Base-by-base conservation (phyloP, 805 yeast genomes). In the Schwanniomyces sp. region DNA sequence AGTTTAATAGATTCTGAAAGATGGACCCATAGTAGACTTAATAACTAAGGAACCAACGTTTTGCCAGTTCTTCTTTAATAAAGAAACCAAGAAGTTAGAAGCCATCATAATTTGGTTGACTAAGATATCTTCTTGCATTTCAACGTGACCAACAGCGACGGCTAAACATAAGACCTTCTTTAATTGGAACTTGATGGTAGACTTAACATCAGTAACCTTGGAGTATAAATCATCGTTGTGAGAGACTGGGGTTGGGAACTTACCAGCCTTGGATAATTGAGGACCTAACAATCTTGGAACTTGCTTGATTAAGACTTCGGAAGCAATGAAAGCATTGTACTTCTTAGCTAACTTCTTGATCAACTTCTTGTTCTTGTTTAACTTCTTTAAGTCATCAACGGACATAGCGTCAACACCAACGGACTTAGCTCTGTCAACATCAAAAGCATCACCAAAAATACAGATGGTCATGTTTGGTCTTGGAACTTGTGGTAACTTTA, bases 401-500 rank as follows among this genome's bases (percentile, higher is more conserved):
- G 98, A 91, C 99, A 94, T 94, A 74, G 99, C 97, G 73, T 94
- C 99, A 71, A 89, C 86, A 85, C 97, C 98, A 70, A 86, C 83
- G 63, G 97, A 91, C 88, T 94, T 94, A 72, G 99, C 98, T 86
- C 99, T 91, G 88, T 94, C 99, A 67, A 90, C 96, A 80, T 94
- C 99, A 74, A 92, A 94, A 75, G 99, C 99, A 79, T 94, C 99
- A 88, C 99, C 99, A 70, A 94, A 94, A 76, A 94, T 91, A 82
- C 99, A 94, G 83, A 94, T 79, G 80, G 98, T 88, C 98, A 94
- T 90, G 96, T 94, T 94, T 82, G 99, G 99, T 86, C 99, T 95
- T 83, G 99, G 99, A 63, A 95, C 96, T 74, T 85, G 86, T 74
- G 99, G 99, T 69, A 94, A 84, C 82, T 86, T 94, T 81, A 94